These are phyloP conservation scores for Blastomyces parvus DNA, from an alignment of 2,329 filamentous ascomycete genomes.

Conservation along the genomic window DNA sequence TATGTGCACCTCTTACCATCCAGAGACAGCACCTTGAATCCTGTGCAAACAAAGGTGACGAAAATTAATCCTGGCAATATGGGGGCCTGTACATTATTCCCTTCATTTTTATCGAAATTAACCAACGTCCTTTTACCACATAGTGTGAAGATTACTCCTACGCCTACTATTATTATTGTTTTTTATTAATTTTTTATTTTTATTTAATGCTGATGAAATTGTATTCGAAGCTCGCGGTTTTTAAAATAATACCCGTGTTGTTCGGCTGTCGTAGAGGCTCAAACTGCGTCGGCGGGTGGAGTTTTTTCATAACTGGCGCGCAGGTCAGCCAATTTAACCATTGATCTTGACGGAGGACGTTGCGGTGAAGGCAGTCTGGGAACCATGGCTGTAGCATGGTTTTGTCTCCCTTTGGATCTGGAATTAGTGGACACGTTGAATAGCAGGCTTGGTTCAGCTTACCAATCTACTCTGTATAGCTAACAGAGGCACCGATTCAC, in stretches of 20 bases:
- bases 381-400: neutral
- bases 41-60: neutral
- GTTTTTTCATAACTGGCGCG: neutral
- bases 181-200: neutral
- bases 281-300: neutral
- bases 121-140: neutral
- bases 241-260: neutral
- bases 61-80: slow-evolving; percentile 3
- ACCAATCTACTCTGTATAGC: too few relatives aligned
- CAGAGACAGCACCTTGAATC: slow-evolving; percentile 1
- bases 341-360: neutral
- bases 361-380: neutral
- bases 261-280: neutral
- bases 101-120: slow-evolving; percentile 7
- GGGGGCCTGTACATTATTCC: slow-evolving; percentile 5
- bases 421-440: neutral
- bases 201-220: neutral
- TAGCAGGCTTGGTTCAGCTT: neutral
- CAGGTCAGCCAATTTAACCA: neutral
- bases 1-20: slow-evolving; percentile 5
- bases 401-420: neutral
- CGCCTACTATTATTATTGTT: neutral
- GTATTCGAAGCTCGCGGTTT: neutral
- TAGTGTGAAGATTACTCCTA: neutral
- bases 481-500: too few relatives aligned